Conservation (phyloP, 192 early-diverging fungal genomes). For the Linnemannia hyalina region DNA sequence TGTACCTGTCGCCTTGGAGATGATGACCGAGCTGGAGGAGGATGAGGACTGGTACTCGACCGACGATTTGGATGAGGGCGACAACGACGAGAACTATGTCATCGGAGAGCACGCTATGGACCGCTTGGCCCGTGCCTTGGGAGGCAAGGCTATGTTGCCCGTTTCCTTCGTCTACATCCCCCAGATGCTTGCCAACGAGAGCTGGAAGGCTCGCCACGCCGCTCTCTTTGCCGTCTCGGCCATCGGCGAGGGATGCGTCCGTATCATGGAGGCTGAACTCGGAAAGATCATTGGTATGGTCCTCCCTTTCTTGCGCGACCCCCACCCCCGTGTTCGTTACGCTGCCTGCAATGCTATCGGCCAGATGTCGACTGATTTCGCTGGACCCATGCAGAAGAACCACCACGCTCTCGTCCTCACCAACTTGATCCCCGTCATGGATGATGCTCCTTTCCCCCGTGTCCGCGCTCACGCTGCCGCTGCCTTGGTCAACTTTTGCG, state of each 20-base stretch:
- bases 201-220: conserved; percentile 94
- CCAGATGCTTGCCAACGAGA: conserved; percentile 82
- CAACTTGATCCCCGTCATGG: conserved; percentile 90
- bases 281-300: conserved; percentile 86
- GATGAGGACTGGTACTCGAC: conserved; percentile 90
- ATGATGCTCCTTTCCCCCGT: conserved; percentile 76
- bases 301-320: conserved; percentile 84
- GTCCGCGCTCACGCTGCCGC: conserved; percentile 97
- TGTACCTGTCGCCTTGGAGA: conserved; percentile 91
- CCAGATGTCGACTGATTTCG: conserved; percentile 98
- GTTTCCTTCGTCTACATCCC: conserved; percentile 91
- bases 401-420: conserved; percentile 79
- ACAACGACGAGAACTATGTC: conserved; percentile 89
- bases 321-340: conserved; percentile 95
- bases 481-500: conserved; percentile 98
- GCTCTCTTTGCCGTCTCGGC: conserved; percentile 95
- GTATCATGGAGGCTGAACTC: conserved; percentile 93
- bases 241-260: conserved; percentile 97
- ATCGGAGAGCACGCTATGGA: conserved; percentile 98
- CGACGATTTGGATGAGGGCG: conserved; percentile 90
- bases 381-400: conserved; percentile 80
- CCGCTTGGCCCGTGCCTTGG: conserved; percentile 86
- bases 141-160: conserved; percentile 92
- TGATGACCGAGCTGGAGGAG: conserved; percentile 96
- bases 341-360: conserved; percentile 97